phyloP scores from a whole-genome alignment of 495 filamentous ascomycete species.

The Immersiella caudata region DNA sequence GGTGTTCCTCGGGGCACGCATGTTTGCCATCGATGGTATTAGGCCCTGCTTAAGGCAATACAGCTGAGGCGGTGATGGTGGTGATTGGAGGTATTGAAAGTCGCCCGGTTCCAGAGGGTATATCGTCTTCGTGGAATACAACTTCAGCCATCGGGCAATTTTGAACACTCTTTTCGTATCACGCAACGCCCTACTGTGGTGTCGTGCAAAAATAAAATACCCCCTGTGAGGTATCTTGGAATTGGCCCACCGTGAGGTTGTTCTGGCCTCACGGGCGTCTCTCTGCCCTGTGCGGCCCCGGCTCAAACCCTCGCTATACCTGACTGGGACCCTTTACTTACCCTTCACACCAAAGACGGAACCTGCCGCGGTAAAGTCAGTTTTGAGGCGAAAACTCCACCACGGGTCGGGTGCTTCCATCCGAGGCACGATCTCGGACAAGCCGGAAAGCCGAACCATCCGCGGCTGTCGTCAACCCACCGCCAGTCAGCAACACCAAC shows the following conservation, averaged over 20 bases:
- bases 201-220: conserved; percentile 5
- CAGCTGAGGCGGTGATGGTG: too few relatives aligned
- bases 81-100: too few relatives aligned
- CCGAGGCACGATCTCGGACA: background rate
- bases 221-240: conserved; percentile 6
- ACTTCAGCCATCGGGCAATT: too few relatives aligned
- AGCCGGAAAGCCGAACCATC: background rate
- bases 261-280: background rate
- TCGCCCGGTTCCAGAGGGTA: too few relatives aligned
- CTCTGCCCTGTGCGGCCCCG: background rate
- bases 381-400: background rate
- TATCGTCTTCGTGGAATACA: too few relatives aligned
- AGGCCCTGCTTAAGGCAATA: too few relatives aligned
- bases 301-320: conserved; percentile 3
- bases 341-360: background rate
- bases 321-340: background rate
- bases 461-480: background rate
- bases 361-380: too few relatives aligned
- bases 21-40: too few relatives aligned
- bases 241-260: background rate
- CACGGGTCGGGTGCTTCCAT: background rate
- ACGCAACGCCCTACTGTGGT: conserved; percentile 3
- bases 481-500: background rate
- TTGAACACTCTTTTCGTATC: too few relatives aligned
- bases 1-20: too few relatives aligned